Base-by-base conservation (phyloP, 1,284 basidiomycete species). In the Schizopora paradoxa region DNA sequence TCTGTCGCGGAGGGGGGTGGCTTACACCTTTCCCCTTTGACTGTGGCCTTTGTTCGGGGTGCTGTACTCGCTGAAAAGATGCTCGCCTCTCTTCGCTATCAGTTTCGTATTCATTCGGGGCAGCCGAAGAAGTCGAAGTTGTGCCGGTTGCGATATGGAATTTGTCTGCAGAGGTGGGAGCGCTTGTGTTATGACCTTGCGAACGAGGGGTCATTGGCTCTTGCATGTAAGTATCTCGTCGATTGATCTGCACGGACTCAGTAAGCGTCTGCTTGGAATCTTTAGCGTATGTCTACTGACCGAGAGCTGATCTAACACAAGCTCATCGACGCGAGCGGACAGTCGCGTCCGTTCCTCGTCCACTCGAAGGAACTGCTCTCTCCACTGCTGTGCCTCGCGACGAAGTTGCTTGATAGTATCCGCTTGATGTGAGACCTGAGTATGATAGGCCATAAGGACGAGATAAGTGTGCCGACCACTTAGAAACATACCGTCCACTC, bases 341-440 rank as follows among this genome's bases (percentile, higher is more conserved):
- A 84, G 65, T 4, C 70, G 66, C 26, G 68, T 70, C 47, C 82
- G 69, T 53, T 75, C 73, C 43, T 74, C 74, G 44, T 73, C 72
- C 21, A 71, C 60, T 16, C 70, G 67, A 41, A 70, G 66, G n/a
- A 81, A 74, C 52, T 84, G 83, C 31, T 78, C 73, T 60, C 82
- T 83, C 81, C 81, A 84, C 45, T 82, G 80, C 2, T 64, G 67
- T 0, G 73, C 65, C 58, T 86, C 82, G 36, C 76, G 70, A n/a
- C 74, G 72, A 32, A 85, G 65, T 49, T 79, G 77, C 1, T 66
- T 52, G 46, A 82, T 77, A 1, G 73, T 76, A 44, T 84, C 80
- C 11, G 70, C 64, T 54, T 81, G 77, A 48, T 81, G 76, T 14
- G 68, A 64, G 42, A 77, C 70, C 78, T 82, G 47, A 44, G 14